Conservation (phyloP, 2,329 filamentous ascomycete species). For the Aureobasidium melanogenum region DNA sequence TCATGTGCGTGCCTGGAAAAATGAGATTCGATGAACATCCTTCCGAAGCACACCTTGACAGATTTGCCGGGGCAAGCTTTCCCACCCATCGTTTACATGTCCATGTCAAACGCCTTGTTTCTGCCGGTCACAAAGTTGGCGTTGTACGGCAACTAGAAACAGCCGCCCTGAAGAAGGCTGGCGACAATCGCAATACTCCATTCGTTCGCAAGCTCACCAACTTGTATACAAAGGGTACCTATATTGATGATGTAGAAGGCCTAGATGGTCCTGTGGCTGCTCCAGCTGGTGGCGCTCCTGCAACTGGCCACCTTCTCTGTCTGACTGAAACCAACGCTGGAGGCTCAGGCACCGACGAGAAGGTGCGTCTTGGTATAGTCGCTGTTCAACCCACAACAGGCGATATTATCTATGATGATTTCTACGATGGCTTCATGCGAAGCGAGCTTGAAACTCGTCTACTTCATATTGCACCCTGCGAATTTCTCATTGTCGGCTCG, state of each 20-base stretch:
- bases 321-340: slow-evolving; percentile 79
- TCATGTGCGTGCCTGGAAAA: slow-evolving; percentile 95
- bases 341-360: slow-evolving; percentile 79
- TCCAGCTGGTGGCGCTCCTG: slow-evolving; percentile 47
- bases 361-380: slow-evolving; percentile 81
- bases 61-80: slow-evolving; percentile 92
- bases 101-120: slow-evolving; percentile 85
- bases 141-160: slow-evolving; percentile 93
- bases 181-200: slow-evolving; percentile 86
- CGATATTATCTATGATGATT: slow-evolving; percentile 90
- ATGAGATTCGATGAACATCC: slow-evolving; percentile 88
- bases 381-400: slow-evolving; percentile 94
- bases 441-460: slow-evolving; percentile 93
- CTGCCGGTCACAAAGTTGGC: slow-evolving; percentile 90
- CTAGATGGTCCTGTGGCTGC: slow-evolving; percentile 50
- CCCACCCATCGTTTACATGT: slow-evolving; percentile 86
- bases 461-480: slow-evolving; percentile 89
- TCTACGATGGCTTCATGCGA: slow-evolving; percentile 96
- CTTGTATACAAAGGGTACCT: slow-evolving; percentile 95
- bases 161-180: slow-evolving; percentile 87
- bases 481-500: slow-evolving; percentile 86
- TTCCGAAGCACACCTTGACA: slow-evolving; percentile 83
- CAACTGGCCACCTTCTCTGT: slow-evolving; percentile 83
- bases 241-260: slow-evolving; percentile 86
- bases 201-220: slow-evolving; percentile 92